Conservation (phyloP, 352 stramenopile species). For the Phytopythium boreale region DNA sequence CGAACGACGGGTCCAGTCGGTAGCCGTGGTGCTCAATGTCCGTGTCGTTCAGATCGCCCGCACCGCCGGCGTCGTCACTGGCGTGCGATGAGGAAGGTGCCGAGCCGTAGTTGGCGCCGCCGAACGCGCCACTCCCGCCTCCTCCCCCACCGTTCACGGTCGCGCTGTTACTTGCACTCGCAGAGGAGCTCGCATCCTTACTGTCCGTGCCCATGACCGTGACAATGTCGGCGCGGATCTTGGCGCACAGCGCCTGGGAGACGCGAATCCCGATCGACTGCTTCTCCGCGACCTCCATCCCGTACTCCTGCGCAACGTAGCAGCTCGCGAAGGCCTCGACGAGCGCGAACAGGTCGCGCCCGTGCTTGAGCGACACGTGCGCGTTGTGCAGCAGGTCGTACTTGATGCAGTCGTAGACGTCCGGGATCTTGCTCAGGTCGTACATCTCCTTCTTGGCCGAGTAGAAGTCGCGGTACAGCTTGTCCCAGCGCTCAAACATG, state of each 20-base stretch:
- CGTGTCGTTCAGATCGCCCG: constrained; percentile 26
- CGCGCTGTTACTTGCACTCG: constrained; percentile 5
- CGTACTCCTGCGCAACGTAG: constrained; percentile 97
- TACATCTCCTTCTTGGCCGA: constrained; percentile 88
- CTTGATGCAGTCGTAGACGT: constrained; percentile 98
- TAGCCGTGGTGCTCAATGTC: constrained; percentile 88
- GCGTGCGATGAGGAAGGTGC: neutral
- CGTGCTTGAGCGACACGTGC: constrained; percentile 85
- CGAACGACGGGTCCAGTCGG: constrained; percentile 79
- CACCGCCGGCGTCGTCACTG: constrained; percentile 24
- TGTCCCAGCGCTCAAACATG: constrained; percentile 93
- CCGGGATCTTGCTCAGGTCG: constrained; percentile 95
- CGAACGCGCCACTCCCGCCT: constrained; percentile 8
- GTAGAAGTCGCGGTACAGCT: constrained; percentile 95
- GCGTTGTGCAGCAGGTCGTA: constrained; percentile 99
- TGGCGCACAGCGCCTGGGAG: constrained; percentile 96
- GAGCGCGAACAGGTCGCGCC: constrained; percentile 91
- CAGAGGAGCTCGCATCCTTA: constrained; percentile 20
- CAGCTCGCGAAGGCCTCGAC: constrained; percentile 95
- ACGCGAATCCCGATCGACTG: constrained; percentile 95
- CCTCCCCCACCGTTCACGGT: constrained; percentile 32
- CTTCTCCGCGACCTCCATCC: constrained; percentile 92
- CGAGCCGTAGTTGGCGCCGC: neutral
- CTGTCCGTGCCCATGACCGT: constrained; percentile 68
- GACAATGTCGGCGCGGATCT: constrained; percentile 94